Evolutionary conservation across 2,329 filamentous ascomycete species (phyloP).

Genomic region (Knufia fluminis): DNA sequence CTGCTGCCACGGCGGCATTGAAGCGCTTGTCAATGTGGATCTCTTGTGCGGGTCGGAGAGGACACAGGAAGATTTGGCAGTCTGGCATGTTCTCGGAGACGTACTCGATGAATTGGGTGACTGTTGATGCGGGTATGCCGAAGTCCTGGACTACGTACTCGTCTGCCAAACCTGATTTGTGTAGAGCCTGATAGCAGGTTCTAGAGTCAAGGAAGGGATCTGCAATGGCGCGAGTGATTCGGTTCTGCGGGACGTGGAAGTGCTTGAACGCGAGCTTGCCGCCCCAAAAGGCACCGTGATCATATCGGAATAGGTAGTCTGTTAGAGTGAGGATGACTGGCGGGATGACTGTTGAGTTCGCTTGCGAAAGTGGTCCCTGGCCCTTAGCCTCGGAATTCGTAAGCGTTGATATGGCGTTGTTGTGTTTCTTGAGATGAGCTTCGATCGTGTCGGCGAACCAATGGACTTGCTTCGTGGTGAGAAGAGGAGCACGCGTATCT

Average conservation of each 20-base stretch:
- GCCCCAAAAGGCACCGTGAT: slow-evolving; percentile 57
- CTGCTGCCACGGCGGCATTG: slow-evolving; percentile 5
- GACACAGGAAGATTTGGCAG: slow-evolving; percentile 52
- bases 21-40: slow-evolving; percentile 7
- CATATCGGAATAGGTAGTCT: slow-evolving; percentile 38
- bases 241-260: slow-evolving; percentile 51
- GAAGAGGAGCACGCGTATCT: neutral
- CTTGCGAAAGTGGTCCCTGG: neutral
- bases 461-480: slow-evolving; percentile 5
- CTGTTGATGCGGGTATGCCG: slow-evolving; percentile 45
- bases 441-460: slow-evolving; percentile 9
- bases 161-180: slow-evolving; percentile 46
- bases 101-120: slow-evolving; percentile 44
- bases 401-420: slow-evolving; percentile 6
- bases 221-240: slow-evolving; percentile 47
- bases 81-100: slow-evolving; percentile 35
- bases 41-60: slow-evolving; percentile 21
- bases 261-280: slow-evolving; percentile 52
- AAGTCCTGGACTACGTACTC: slow-evolving; percentile 55
- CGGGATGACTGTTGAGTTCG: neutral
- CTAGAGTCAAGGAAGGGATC: slow-evolving; percentile 53
- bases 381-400: slow-evolving; percentile 5
- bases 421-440: slow-evolving; percentile 8
- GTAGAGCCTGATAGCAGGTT: slow-evolving; percentile 53
- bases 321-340: slow-evolving; percentile 7